Evolutionary conservation across 2,329 filamentous ascomycete species (phyloP).

Genomic region (Ceratocystis lukuohia): DNA sequence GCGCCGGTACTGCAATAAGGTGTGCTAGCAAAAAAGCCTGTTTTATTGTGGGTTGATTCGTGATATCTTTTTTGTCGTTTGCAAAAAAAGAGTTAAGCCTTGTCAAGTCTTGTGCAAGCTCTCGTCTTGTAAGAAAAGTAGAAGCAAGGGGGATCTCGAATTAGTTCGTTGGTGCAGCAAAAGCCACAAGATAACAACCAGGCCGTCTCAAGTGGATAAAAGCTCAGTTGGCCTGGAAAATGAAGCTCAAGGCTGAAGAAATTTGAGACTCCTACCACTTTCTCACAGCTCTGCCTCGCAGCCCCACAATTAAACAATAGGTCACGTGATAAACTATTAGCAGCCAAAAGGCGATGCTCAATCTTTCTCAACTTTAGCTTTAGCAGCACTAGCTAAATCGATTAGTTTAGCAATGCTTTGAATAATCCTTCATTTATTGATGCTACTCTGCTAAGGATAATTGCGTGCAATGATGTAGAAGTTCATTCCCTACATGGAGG

Average conservation of each 20-base stretch:
- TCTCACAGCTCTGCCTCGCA: conserved; percentile 16
- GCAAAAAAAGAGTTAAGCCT: neutral
- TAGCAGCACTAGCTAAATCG: too few relatives aligned
- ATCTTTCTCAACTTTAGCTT: too few relatives aligned
- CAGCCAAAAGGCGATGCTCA: neutral
- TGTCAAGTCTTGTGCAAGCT: too few relatives aligned
- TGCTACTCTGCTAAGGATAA: neutral
- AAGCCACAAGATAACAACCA: neutral
- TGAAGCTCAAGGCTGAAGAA: conserved; percentile 19
- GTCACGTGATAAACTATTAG: conserved; percentile 10
- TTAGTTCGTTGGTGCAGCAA: neutral
- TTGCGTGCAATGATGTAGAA: neutral
- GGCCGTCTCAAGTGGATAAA: neutral
- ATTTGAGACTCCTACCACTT: conserved; percentile 17
- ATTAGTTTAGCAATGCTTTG: neutral
- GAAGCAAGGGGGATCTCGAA: neutral
- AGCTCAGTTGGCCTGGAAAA: conserved; percentile 1
- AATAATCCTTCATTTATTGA: conserved; percentile 3
- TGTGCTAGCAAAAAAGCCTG: neutral
- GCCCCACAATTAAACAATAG: conserved; percentile 11
- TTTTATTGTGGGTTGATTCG: neutral
- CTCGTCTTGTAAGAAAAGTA: neutral
- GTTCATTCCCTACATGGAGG: neutral
- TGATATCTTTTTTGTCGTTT: neutral
- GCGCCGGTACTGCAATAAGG: neutral